phyloP scores from a whole-genome alignment of 2,329 filamentous ascomycete species.

The Trichoderma koningii region DNA sequence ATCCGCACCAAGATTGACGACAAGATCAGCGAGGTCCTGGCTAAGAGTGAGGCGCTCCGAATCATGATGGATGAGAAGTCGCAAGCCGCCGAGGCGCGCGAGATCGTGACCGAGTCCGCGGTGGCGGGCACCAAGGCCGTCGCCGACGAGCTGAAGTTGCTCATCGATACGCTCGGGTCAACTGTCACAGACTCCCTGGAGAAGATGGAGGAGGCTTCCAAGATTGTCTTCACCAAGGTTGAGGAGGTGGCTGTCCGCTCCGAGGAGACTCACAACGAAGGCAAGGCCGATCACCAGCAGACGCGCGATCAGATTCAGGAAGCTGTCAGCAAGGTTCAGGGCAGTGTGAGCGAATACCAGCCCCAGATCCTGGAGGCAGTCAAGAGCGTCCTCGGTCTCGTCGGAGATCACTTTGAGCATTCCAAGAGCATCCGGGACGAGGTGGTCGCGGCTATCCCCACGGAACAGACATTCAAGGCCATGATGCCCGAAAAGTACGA shows the following conservation, averaged over 20 bases:
- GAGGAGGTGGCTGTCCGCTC: conserved; percentile 75
- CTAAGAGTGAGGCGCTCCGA: conserved; percentile 87
- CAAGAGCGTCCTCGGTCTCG: conserved; percentile 79
- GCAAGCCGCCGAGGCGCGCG: conserved; percentile 71
- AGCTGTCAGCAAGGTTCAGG: conserved; percentile 70
- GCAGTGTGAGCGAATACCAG: conserved; percentile 77
- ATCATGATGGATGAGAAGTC: conserved; percentile 71
- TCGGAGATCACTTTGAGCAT: conserved; percentile 86
- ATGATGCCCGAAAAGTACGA: conserved; percentile 67
- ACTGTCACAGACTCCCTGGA: conserved; percentile 81
- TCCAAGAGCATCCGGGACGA: conserved; percentile 67
- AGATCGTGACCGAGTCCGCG: conserved; percentile 71
- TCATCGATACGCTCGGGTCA: conserved; percentile 81
- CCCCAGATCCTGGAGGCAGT: conserved; percentile 86
- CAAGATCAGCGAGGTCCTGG: conserved; percentile 73
- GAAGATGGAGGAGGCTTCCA: conserved; percentile 83
- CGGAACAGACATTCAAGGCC: conserved; percentile 49
- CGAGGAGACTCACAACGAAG: conserved; percentile 72
- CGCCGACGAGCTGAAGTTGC: conserved; percentile 81
- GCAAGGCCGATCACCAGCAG: conserved; percentile 76
- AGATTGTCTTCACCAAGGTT: conserved; percentile 80
- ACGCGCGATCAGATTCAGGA: conserved; percentile 81
- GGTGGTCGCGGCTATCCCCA: conserved; percentile 63
- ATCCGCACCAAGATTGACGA: conserved; percentile 61
- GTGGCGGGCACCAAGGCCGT: conserved; percentile 74